These are phyloP conservation scores for Apophysomyces ossiformis DNA, from an alignment of 371 early-diverging fungal species.

Conservation along the genomic window DNA sequence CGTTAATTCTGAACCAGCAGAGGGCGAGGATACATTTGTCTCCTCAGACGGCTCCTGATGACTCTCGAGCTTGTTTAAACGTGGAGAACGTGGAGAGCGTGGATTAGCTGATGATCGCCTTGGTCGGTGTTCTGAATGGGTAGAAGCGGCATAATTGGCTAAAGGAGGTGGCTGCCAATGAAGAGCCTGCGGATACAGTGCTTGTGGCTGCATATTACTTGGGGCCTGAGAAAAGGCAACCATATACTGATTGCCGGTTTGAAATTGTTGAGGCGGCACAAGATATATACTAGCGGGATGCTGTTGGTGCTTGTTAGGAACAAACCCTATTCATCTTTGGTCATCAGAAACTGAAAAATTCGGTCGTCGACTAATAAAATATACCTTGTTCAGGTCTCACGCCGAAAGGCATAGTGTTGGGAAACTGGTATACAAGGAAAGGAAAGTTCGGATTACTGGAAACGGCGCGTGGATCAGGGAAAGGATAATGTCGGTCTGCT, in stretches of 20 bases:
- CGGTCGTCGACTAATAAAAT: not conserved
- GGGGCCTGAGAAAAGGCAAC: conserved; percentile 25
- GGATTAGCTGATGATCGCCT: conserved; percentile 10
- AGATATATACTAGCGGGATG: conserved; percentile 22
- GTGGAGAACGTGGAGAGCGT: not conserved
- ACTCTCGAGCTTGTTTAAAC: not conserved
- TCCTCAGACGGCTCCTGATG: not conserved
- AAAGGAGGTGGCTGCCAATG: conserved; percentile 19
- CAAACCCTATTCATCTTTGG: not conserved
- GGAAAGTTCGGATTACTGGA: conserved; percentile 20
- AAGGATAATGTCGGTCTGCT: not conserved
- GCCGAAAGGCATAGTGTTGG: conserved; percentile 11
- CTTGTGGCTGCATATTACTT: conserved; percentile 16
- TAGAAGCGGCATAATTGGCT: not conserved
- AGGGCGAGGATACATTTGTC: not conserved
- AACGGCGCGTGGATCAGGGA: conserved; percentile 10
- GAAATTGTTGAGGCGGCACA: conserved; percentile 20
- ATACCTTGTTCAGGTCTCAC: conserved; percentile 17
- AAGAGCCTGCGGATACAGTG: conserved; percentile 18
- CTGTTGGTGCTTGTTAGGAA: conserved; percentile 1
- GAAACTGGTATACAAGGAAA: conserved; percentile 26
- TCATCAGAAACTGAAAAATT: not conserved
- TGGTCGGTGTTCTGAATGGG: conserved; percentile 9
- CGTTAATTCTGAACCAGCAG: not conserved
- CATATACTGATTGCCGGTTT: conserved; percentile 21